Evolutionary conservation across 345 rosid genomes (phyloP), one percentile per base, ranked within the genome.

Genomic region (Arabidopsis arenosa): DNA sequence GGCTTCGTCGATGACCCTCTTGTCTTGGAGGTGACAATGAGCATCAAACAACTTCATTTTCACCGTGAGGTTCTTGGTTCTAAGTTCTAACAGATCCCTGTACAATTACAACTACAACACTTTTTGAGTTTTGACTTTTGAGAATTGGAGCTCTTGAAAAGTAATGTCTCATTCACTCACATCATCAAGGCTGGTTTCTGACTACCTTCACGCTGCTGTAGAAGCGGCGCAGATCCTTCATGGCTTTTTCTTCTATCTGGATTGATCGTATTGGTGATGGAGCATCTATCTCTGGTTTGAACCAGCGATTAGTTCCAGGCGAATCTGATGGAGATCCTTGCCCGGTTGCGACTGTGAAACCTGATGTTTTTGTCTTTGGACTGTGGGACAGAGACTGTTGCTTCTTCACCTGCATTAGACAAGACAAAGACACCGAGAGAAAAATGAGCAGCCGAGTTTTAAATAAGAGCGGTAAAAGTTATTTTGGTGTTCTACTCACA

Each of bases 21-120:
- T 87, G 81, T 93, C 98, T 75, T 93, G 98, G 6, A 93, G 91
- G 76, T 93, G 98, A 83, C 98, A 93, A 79, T 93, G 98, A 10
- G 89, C 93, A 53, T 93, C 97, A 40, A 93, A 91, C 74, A 93
- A 74, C 73, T 86, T 89, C 85, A 91, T 85, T 57, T 23, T 23
- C 26, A 23, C 2, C 26, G 26, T 23, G 26, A 23, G 26, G 26
- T 18, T 18, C 21, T 18, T 18, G 21, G 21, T 18, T 18, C 21
- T 18, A 23, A 23, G 21, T 18, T 18, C 21, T 18, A 23, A 23
- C 26, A 23, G 26, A 23, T 23, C 26, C 26, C 61, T 77, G 63
- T 77, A 78, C 77, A 72, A 49, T 61, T 49, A 78, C 9, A 9
- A 52, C 47, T 68, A 76, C 75, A 51, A 78, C 77, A 77, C 51